phyloP scores from a whole-genome alignment of 2,329 filamentous ascomycete genomes.

The Fusarium multiceps region DNA sequence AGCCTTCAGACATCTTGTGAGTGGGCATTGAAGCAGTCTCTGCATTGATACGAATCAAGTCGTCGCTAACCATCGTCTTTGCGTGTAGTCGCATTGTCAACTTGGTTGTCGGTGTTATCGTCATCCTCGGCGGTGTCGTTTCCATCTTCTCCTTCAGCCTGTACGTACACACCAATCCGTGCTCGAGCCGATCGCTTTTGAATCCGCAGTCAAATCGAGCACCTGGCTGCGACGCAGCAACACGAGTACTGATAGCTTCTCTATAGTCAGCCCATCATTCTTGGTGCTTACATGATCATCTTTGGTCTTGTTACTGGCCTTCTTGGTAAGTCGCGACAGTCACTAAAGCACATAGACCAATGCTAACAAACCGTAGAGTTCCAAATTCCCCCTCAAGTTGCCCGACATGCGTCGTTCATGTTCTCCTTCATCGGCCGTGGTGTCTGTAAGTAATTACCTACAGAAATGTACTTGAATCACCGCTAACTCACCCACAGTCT shows the following conservation, averaged over 20 bases:
- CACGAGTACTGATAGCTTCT: constrained; percentile 29
- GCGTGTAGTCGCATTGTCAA: constrained; percentile 87
- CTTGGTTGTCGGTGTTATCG: constrained; percentile 85
- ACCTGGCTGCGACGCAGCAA: not conserved
- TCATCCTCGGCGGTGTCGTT: constrained; percentile 84
- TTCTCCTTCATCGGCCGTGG: constrained; percentile 98
- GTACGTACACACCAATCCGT: constrained; percentile 58
- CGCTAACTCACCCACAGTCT: constrained; percentile 69
- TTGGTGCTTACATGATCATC: constrained; percentile 88
- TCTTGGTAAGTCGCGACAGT: constrained; percentile 60
- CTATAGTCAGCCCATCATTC: constrained; percentile 66
- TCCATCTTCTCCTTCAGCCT: constrained; percentile 73
- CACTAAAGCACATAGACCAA: not conserved
- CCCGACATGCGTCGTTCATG: constrained; percentile 95
- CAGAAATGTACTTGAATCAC: not conserved
- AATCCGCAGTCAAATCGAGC: not conserved
- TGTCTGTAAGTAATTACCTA: constrained; percentile 74
- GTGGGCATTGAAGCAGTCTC: constrained; percentile 47
- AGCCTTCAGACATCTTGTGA: constrained; percentile 93
- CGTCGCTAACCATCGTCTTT: constrained; percentile 52
- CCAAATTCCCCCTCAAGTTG: constrained; percentile 91
- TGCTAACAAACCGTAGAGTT: constrained; percentile 71
- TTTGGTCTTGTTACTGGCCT: constrained; percentile 85
- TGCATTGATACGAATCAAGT: constrained; percentile 15
- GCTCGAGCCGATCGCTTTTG: not conserved